phyloP scores from a whole-genome alignment of 1,139 yeast genomes.

The Yamadazyma membranifaciens region DNA sequence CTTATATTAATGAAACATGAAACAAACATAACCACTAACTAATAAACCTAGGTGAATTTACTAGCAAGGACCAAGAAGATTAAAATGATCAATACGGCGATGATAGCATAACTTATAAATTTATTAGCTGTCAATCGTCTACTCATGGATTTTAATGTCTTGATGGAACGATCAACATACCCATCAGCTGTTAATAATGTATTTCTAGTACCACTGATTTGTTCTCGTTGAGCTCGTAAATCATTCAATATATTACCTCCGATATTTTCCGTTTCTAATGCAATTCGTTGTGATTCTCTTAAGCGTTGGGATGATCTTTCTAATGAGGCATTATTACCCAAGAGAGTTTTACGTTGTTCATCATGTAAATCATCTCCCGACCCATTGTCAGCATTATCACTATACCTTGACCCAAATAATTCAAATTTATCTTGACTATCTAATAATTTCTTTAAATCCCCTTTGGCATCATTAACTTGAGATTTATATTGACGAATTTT shows the following conservation, averaged over 20 bases:
- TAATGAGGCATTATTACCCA: conserved; percentile 75
- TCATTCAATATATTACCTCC: conserved; percentile 92
- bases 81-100: conserved; percentile 79
- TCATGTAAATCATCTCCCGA: conserved; percentile 35
- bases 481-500: conserved; percentile 66
- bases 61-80: conserved; percentile 84
- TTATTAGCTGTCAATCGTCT: conserved; percentile 94
- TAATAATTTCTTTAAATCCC: conserved; percentile 47
- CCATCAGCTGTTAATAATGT: conserved; percentile 88
- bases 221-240: conserved; percentile 90
- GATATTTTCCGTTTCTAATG: conserved; percentile 86
- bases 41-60: conserved; percentile 47
- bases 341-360: conserved; percentile 77
- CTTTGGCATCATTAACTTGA: conserved; percentile 59
- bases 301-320: conserved; percentile 83
- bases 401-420: conserved; percentile 60
- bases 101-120: conserved; percentile 91
- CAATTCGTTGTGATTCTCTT: conserved; percentile 84
- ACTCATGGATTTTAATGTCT: conserved; percentile 89
- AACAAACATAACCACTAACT: background rate
- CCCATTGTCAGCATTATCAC: conserved; percentile 19
- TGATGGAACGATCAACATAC: conserved; percentile 85
- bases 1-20: background rate
- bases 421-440: conserved; percentile 67
- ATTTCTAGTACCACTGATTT: conserved; percentile 77